A percentile compares a stretch with the other conserved stretches of the same genome.
These are phyloP conservation scores for Naganishia sp. DNA, from an alignment of 1,284 basidiomycete genomes.

Conservation along the genomic window DNA sequence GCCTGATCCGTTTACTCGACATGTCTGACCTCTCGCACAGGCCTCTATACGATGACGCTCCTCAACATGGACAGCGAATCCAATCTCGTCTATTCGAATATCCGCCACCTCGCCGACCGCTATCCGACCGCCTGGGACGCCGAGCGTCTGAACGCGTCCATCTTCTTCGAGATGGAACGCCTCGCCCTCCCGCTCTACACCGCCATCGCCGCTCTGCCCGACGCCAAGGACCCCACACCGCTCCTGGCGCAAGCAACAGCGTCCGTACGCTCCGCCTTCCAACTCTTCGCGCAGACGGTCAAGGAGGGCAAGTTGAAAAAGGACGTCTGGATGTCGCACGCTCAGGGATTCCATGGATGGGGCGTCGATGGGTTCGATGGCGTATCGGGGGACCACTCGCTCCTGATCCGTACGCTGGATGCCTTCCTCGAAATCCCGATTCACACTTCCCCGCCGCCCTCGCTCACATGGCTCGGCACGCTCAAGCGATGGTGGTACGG, in stretches of 20 bases:
- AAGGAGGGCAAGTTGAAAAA: slow-evolving; percentile 29
- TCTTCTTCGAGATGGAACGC: slow-evolving; percentile 33
- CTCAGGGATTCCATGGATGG: slow-evolving; percentile 34
- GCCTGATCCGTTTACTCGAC: neutral
- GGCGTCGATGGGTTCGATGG: slow-evolving; percentile 31
- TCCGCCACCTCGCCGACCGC: slow-evolving; percentile 19
- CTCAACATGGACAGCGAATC: slow-evolving; percentile 22
- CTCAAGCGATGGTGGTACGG: slow-evolving; percentile 18
- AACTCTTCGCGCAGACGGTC: slow-evolving; percentile 31
- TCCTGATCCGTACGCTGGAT: slow-evolving; percentile 30
- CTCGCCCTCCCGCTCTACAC: slow-evolving; percentile 28
- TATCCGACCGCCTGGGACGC: slow-evolving; percentile 29
- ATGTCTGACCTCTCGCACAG: neutral
- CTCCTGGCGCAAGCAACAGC: slow-evolving; percentile 22
- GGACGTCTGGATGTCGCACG: slow-evolving; percentile 34
- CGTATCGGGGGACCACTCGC: slow-evolving; percentile 30
- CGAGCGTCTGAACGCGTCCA: slow-evolving; percentile 29
- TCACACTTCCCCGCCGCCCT: neutral
- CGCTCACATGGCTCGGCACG: slow-evolving; percentile 21
- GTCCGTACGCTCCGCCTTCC: slow-evolving; percentile 29
- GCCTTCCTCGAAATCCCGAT: slow-evolving; percentile 28
- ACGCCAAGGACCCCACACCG: slow-evolving; percentile 1
- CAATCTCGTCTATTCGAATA: slow-evolving; percentile 30
- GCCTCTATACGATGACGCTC: slow-evolving; percentile 34
- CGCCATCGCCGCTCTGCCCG: slow-evolving; percentile 24